Evolutionary conservation across 2,329 filamentous ascomycete species (phyloP), one percentile per base, ranked within the genome.

Genomic region (Apiospora pterosperma): DNA sequence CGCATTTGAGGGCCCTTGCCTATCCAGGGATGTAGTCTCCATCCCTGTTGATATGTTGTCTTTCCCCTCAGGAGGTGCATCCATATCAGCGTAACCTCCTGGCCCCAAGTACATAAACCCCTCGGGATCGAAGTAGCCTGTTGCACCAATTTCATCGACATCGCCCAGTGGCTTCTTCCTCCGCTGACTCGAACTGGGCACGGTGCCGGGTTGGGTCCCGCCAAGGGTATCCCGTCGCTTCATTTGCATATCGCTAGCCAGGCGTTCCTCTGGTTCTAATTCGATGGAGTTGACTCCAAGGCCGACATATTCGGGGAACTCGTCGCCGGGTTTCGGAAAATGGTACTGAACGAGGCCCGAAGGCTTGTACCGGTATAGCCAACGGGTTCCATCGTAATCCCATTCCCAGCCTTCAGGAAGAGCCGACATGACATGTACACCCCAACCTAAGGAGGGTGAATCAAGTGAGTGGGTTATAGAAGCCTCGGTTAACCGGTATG

Each of bases 281-380:
- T 76, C 75, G 2, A 79, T 74, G 0, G 79, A 76, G 4, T 72
- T 70, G 12, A 75, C 71, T 28, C 73, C 72, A 21, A 76, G 75
- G 61, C 75, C 76, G 66, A 84, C 70, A 68, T 79, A 84, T 69
- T 85, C 82, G 59, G 85, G 84, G 62, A 84, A 88, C 74, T 88
- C 85, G 69, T 88, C 85, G 67, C 85, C 85, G 5, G 82, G 80
- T 52, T 79, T 79, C 6, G 85, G 85, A 67, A 87, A 88, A 65
- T 82, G 82, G 70, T 82, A 88, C 72, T 88, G 85, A 19, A 82
- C 75, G 39, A 82, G 76, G 11, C 85, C 85, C 10, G 82, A 86
- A 28, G 85, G 76, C 67, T 79, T 83, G 76, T 85, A 87, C 62
- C 80, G 80, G 72, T 85, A 88, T 74, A 87, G 83, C 85, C 85